phyloP scores from a whole-genome alignment of 2,329 filamentous ascomycete genomes.

The Cryoendolithus antarcticus region DNA sequence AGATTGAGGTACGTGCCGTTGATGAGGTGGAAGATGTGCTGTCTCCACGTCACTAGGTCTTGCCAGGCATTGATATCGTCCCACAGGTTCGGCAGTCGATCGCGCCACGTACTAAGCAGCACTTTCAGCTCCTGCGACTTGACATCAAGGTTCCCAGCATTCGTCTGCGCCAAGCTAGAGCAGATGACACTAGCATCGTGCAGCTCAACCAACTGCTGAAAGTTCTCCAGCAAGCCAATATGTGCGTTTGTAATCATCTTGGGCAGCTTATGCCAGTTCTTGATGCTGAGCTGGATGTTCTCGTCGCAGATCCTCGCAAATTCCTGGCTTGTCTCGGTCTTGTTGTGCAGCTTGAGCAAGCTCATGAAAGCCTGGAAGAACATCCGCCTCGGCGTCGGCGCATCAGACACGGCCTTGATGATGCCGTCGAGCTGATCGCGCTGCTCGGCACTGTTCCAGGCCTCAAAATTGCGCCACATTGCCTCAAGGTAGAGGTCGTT shows the following conservation, averaged over 20 bases:
- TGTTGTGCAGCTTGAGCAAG: slow-evolving; percentile 83
- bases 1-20: slow-evolving; percentile 85
- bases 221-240: slow-evolving; percentile 88
- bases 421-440: slow-evolving; percentile 82
- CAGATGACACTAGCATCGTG: slow-evolving; percentile 97
- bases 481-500: slow-evolving; percentile 92
- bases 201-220: slow-evolving; percentile 92
- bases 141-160: slow-evolving; percentile 69
- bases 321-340: slow-evolving; percentile 65
- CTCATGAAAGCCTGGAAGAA: slow-evolving; percentile 99
- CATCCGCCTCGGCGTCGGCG: slow-evolving; percentile 79
- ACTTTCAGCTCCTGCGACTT: slow-evolving; percentile 95
- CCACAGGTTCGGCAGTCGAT: slow-evolving; percentile 93
- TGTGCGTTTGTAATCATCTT: slow-evolving; percentile 88
- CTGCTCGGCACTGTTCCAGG: slow-evolving; percentile 78
- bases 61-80: slow-evolving; percentile 99
- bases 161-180: slow-evolving; percentile 76
- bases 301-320: slow-evolving; percentile 90
- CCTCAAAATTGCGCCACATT: slow-evolving; percentile 89
- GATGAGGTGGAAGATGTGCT: slow-evolving; percentile 97
- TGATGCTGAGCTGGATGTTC: slow-evolving; percentile 89
- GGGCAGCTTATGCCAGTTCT: slow-evolving; percentile 98
- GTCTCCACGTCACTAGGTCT: slow-evolving; percentile 95
- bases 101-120: slow-evolving; percentile 85
- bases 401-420: slow-evolving; percentile 95